Conservation (phyloP, 805 yeast species). For the Metschnikowia bowlesiae region DNA sequence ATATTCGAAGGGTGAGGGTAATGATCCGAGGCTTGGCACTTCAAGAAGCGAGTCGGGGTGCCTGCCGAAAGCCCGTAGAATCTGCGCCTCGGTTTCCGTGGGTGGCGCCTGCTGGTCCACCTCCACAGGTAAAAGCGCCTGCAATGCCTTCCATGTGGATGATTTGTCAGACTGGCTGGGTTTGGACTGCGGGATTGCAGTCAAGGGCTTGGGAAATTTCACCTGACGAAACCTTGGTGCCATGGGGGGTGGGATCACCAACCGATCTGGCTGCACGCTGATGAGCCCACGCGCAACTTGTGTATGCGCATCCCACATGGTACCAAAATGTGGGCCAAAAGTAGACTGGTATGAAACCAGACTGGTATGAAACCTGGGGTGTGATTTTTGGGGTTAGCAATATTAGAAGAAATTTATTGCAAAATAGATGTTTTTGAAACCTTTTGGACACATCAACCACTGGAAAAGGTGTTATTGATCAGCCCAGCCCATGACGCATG, state of each 20-base stretch:
- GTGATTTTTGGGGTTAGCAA: too few relatives aligned
- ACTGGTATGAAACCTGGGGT: too few relatives aligned
- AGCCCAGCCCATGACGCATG: background rate
- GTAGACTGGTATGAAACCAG: too few relatives aligned
- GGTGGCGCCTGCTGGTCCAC: constrained; percentile 9
- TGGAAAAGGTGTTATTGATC: background rate
- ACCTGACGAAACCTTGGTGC: background rate
- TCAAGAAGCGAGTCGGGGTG: constrained; percentile 8
- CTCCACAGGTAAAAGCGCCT: constrained; percentile 9
- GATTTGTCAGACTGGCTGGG: constrained; percentile 7
- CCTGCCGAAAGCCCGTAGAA: constrained; percentile 8
- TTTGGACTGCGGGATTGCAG: background rate
- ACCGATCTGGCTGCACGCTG: background rate
- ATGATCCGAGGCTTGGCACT: constrained; percentile 3
- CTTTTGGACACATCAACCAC: background rate
- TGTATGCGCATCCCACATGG: background rate
- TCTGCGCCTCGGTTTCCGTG: constrained; percentile 9
- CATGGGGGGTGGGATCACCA: background rate
- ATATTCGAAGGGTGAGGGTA: constrained; percentile 14
- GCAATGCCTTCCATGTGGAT: constrained; percentile 13
- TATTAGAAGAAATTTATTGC: background rate
- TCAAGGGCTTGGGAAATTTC: background rate
- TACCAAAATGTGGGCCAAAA: background rate
- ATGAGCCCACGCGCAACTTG: background rate
- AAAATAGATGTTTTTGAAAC: background rate